phyloP scores from a whole-genome alignment of 2,329 filamentous ascomycete species.

The Phaeosphaeriaceae sp. region DNA sequence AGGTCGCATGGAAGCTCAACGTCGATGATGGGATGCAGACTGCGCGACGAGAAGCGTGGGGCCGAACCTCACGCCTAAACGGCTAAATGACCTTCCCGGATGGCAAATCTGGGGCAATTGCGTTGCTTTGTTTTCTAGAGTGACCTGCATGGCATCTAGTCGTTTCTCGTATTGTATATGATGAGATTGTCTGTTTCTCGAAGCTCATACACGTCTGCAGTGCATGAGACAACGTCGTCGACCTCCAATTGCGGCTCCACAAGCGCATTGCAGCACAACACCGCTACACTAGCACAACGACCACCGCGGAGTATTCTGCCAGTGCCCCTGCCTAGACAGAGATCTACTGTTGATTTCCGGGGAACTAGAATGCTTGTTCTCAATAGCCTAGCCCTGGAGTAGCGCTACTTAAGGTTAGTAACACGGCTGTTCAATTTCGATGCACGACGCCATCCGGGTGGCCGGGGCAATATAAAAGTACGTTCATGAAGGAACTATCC shows the following conservation, averaged over 20 bases:
- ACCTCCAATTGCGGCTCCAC: background rate
- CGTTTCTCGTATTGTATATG: background rate
- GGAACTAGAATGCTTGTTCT: slow-evolving; percentile 37
- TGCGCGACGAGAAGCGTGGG: slow-evolving; percentile 6
- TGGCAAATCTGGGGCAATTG: slow-evolving; percentile 1
- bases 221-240: too few species aligned
- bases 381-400: slow-evolving; percentile 27
- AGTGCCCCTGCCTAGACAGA: slow-evolving; percentile 31
- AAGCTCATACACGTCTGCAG: background rate
- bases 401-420: slow-evolving; percentile 22
- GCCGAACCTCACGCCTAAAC: slow-evolving; percentile 35
- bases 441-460: slow-evolving; percentile 30
- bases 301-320: slow-evolving; percentile 21
- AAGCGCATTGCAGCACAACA: background rate
- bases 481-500: background rate
- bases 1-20: background rate
- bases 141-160: background rate
- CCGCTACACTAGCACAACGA: slow-evolving; percentile 1
- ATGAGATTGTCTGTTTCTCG: background rate
- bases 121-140: background rate
- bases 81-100: slow-evolving; percentile 31
- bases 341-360: slow-evolving; percentile 34
- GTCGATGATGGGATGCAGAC: slow-evolving; percentile 11
- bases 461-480: slow-evolving; percentile 32
- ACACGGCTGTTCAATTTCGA: slow-evolving; percentile 17